Base-by-base conservation (phyloP, 2,329 filamentous ascomycete species). In the Aspergillus novofumigatus region DNA sequence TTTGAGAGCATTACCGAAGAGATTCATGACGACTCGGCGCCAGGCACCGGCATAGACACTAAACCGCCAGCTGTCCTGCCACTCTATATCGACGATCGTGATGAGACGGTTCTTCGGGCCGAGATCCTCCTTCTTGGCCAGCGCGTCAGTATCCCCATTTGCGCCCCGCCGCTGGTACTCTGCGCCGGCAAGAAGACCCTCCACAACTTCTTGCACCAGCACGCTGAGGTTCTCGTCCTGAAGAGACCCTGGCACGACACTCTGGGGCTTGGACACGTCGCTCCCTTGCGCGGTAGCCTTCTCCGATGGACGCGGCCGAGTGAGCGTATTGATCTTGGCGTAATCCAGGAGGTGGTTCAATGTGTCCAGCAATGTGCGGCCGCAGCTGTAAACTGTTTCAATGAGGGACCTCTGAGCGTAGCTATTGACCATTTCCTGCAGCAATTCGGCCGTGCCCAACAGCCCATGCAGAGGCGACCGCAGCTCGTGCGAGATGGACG, bases 311-410 rank as follows among this genome's bases (percentile, higher is more conserved):
- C 10, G 44, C 17, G 51, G 44, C 8, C 45, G 52, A 3, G 55
- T 57, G 10, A 59, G 49, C 3, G 52, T 57, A n/a, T 66, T 66
- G 20, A 67, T 66, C 26, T 63, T 63, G 9, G 65, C 58, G 50
- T 60, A 64, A 10, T 69, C 67, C 0, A 72, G 63, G 20, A 74
- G 61, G 29, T 72, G 65, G 32, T 73, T 68, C 17, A 77, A 67
- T 0, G 74, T 76, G 32, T 76, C 73, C 1, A 76, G 64, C 1
- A 77, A 59, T 1, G 74, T 76, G n/a, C 69, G 67, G 1, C 72
- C 74, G 51, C 73, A 77, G 20, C 65, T 71, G 26, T 70, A 67
- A 26, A 76, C 69, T 0, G 72, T 67, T 29, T 66, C 58, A 8
- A 70, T 38, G 38, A 71, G 61, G 10, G 62, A 60, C 35, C 54